Base-by-base conservation (phyloP, 2,329 filamentous ascomycete species). In the Dactylellina cionopaga region DNA sequence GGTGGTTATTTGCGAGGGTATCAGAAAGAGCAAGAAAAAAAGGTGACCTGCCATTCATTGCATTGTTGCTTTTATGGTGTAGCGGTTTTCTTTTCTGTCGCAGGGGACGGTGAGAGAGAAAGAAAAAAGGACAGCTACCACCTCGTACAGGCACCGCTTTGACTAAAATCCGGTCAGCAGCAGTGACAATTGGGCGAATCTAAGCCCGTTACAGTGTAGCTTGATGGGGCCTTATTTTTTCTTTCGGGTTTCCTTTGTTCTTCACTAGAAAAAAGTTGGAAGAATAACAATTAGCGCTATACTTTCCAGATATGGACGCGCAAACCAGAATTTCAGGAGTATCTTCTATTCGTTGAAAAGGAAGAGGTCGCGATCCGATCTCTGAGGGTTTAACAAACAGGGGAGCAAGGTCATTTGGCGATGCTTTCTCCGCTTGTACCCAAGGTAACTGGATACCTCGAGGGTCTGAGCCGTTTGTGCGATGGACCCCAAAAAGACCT, bases 301-400 rank as follows among this genome's bases (percentile, higher is more conserved):
- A 15, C 39, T 51, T 66, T 66, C 62, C 62, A 24, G 51, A 66
- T 66, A 25, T 10, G 62, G 62, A 66, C 49, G 62, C 62, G 62
- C 62, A 58, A 66, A 58, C 51, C 60, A 41, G 43, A 58, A 66
- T 55, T 29, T 47, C 52, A 58, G 51, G 49, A 51, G 49, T 31
- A 33, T 46, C 22, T 27, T n/a, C n/a, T n/a, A n/a, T n/a, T n/a
- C n/a, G n/a, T n/a, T n/a, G n/a, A n/a, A n/a, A n/a, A n/a, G n/a
- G n/a, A n/a, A n/a, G 9, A 43, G 15, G 39, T 60, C 13, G 56
- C 43, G 56, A 46, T 62, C 6, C 43, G 27, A 27, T 62, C 44
- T 35, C 44, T 52, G 27, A 35, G 29, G 33, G 51, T 63, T 52
- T 52, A 15, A 15, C 19, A 46, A 17, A 33, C 37, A 65, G 49